These are phyloP conservation scores for Cicer yamashitae DNA, from an alignment of 306 rosid species.

Conservation along the genomic window DNA sequence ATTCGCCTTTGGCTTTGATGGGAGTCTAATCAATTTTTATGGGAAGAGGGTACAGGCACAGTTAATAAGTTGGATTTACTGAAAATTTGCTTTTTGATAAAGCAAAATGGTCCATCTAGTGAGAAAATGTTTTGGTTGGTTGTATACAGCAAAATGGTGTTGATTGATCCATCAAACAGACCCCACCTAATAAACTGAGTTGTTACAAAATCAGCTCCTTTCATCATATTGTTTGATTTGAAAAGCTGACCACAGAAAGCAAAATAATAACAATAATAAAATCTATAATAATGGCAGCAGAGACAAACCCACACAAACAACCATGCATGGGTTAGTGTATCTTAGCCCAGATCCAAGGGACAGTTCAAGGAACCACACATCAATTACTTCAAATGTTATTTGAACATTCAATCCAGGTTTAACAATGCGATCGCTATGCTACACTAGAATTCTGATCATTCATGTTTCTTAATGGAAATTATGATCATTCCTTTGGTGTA, in stretches of 20 bases:
- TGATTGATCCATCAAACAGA: constrained; percentile 21
- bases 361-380: constrained; percentile 18
- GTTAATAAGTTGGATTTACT: not conserved
- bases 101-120: constrained; percentile 30
- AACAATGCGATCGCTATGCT: not conserved
- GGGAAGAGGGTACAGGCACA: not conserved
- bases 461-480: not conserved
- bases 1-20: not conserved
- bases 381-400: not conserved
- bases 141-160: constrained; percentile 29
- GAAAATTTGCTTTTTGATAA: constrained; percentile 7
- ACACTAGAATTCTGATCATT: constrained; percentile 16
- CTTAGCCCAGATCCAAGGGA: constrained; percentile 21
- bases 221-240: constrained; percentile 14
- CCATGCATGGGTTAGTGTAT: constrained; percentile 4
- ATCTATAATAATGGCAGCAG: constrained; percentile 10
- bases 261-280: not conserved
- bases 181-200: constrained; percentile 20
- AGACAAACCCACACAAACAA: constrained; percentile 29
- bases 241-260: constrained; percentile 24
- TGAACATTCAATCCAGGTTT: constrained; percentile 23
- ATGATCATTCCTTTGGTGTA: not conserved
- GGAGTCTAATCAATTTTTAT: constrained; percentile 16
- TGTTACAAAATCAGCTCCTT: constrained; percentile 5
- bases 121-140: constrained; percentile 9